These are phyloP conservation scores for Microcyclosporella mali DNA, from an alignment of 2,329 filamentous ascomycete species.

Conservation along the genomic window DNA sequence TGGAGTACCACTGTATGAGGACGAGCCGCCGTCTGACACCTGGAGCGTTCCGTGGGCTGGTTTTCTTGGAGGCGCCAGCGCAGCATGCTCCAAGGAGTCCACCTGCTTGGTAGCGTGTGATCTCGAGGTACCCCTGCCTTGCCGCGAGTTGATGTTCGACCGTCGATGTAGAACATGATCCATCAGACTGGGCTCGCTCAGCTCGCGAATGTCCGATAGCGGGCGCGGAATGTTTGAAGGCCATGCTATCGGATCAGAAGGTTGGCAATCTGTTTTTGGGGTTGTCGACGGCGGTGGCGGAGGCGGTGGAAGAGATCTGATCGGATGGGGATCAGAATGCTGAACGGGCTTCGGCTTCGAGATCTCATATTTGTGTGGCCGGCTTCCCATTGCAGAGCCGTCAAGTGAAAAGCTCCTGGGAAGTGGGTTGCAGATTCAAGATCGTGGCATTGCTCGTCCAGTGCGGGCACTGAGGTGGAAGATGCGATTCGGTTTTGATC, in stretches of 20 bases:
- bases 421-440: too few relatives aligned
- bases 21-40: constrained; percentile 17
- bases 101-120: constrained; percentile 18
- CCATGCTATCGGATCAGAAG: constrained; percentile 14
- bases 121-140: constrained; percentile 23
- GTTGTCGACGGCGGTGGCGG: constrained; percentile 13
- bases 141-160: constrained; percentile 5
- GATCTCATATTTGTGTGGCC: constrained; percentile 17
- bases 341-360: constrained; percentile 18
- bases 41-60: not conserved
- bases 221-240: constrained; percentile 35
- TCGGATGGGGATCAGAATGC: not conserved
- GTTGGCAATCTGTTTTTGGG: constrained; percentile 1
- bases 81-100: constrained; percentile 16
- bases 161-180: constrained; percentile 11
- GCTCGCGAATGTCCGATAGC: constrained; percentile 46
- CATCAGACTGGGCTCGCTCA: constrained; percentile 44
- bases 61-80: not conserved
- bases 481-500: too few relatives aligned
- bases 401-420: too few relatives aligned
- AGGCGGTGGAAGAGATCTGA: constrained; percentile 7
- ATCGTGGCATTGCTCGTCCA: too few relatives aligned
- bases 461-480: too few relatives aligned
- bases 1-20: constrained; percentile 30
- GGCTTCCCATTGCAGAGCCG: constrained; percentile 10